phyloP scores from a whole-genome alignment of 768 basidiomycete genomes.

The Podaxis sp. region DNA sequence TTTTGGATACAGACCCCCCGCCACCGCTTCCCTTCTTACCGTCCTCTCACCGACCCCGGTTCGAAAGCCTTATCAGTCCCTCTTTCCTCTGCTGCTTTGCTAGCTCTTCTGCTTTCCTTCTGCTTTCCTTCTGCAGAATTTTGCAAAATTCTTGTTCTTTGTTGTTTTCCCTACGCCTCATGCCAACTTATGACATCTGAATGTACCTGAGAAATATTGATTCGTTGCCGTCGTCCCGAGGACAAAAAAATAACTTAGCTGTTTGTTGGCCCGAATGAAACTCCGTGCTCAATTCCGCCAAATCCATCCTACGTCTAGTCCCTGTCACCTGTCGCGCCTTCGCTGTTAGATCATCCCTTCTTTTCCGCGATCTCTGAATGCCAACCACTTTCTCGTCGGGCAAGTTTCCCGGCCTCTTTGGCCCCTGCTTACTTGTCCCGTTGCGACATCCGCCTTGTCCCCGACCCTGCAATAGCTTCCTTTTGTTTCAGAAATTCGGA shows the following conservation, averaged over 20 bases:
- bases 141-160: not conserved
- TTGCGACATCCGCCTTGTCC: not conserved
- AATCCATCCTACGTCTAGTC: not conserved
- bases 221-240: not conserved
- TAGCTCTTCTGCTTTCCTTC: not conserved
- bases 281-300: slow-evolving; percentile 6
- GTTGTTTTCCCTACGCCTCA: not conserved
- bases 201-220: slow-evolving; percentile 12
- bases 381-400: not conserved
- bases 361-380: slow-evolving; percentile 1
- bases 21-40: slow-evolving; percentile 11
- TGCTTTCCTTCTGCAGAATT: not conserved
- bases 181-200: slow-evolving; percentile 1
- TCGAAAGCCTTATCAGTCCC: not conserved
- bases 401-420: not conserved
- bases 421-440: not conserved
- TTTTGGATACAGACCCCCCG: slow-evolving; percentile 25
- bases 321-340: slow-evolving; percentile 11
- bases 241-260: slow-evolving; percentile 2
- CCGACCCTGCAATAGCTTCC: not conserved
- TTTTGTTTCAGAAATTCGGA: slow-evolving; percentile 9
- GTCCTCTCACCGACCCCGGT: not conserved
- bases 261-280: not conserved
- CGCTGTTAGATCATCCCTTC: slow-evolving; percentile 3
- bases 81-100: not conserved